Evolutionary conservation across 2,329 filamentous ascomycete genomes (phyloP).

Genomic region (Fusarium verrucosum): DNA sequence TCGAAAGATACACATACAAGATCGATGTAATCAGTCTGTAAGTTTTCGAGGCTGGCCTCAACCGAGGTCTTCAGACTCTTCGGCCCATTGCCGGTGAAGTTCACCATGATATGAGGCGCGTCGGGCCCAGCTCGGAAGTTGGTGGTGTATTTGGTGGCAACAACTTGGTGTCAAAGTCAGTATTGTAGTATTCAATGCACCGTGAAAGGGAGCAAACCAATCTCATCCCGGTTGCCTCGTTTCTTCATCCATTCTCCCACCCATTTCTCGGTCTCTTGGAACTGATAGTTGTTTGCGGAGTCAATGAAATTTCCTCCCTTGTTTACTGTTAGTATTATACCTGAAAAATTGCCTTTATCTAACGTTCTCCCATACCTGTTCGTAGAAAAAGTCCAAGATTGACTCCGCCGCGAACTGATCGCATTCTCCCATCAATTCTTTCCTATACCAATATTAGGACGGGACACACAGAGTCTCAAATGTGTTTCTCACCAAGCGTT

Average conservation of each 20-base stretch:
- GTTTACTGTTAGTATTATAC: constrained; percentile 14
- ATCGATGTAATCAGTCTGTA: constrained; percentile 76
- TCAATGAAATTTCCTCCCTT: constrained; percentile 76
- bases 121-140: constrained; percentile 60
- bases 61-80: constrained; percentile 69
- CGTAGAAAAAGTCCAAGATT: constrained; percentile 73
- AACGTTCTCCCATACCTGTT: constrained; percentile 53
- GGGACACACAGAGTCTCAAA: accelerated
- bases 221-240: constrained; percentile 70
- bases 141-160: constrained; percentile 75
- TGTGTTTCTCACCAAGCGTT: constrained; percentile 55
- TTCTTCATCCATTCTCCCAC: constrained; percentile 76
- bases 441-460: constrained; percentile 49
- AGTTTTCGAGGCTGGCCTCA: constrained; percentile 65
- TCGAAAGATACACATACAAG: constrained; percentile 52
- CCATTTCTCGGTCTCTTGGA: constrained; percentile 69
- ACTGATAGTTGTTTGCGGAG: constrained; percentile 74
- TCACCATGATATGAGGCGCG: constrained; percentile 58
- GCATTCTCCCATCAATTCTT: constrained; percentile 69
- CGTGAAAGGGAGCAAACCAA: constrained; percentile 55
- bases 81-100: constrained; percentile 66
- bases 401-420: constrained; percentile 68
- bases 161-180: constrained; percentile 54
- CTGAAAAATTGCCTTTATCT: not conserved
- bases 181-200: not conserved